These are phyloP conservation scores for Claviceps purpurea DNA, from an alignment of 2,329 filamentous ascomycete species.

Conservation along the genomic window DNA sequence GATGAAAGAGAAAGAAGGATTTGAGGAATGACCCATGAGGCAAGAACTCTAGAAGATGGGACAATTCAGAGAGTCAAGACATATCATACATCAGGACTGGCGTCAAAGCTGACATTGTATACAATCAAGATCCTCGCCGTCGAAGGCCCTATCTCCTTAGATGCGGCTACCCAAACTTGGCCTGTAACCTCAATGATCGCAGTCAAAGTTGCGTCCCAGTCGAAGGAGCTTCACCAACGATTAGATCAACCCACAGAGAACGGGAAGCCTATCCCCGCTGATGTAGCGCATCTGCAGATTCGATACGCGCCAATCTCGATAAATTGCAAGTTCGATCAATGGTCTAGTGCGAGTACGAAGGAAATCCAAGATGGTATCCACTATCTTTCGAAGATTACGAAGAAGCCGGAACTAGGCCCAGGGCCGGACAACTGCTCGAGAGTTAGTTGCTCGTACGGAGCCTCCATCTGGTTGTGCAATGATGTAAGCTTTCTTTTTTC, in stretches of 20 bases:
- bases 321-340: neutral
- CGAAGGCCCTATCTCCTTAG: neutral
- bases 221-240: no score
- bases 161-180: neutral
- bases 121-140: neutral
- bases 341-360: neutral
- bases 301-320: neutral
- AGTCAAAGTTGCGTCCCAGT: neutral
- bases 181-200: neutral
- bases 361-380: neutral
- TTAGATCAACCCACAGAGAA: no score
- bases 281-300: neutral
- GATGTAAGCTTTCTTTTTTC: neutral
- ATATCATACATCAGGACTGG: neutral
- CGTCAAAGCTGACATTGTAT: neutral
- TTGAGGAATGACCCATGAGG: no score
- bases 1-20: no score
- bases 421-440: neutral
- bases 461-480: conserved; percentile 3
- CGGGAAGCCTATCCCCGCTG: neutral
- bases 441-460: neutral
- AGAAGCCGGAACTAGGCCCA: neutral
- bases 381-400: neutral
- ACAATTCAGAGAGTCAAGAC: no score
- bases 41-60: no score